Base-by-base conservation (phyloP, 805 yeast genomes). In the Sugiyamaella smithiae region DNA sequence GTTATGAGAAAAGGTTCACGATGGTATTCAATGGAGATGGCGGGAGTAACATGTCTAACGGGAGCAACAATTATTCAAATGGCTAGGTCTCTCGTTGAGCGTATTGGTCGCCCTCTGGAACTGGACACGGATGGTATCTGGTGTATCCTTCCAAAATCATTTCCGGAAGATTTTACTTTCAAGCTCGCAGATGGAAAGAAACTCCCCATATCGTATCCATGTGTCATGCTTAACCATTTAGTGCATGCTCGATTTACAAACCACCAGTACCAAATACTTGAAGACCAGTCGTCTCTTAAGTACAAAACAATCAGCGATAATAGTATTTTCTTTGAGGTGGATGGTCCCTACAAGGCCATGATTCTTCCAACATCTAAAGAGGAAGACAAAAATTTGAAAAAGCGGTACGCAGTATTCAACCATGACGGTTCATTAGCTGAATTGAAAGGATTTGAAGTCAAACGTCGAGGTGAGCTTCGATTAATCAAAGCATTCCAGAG, bases 1-100 rank as follows among this genome's bases (percentile, higher is more conserved):
- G 99, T 93, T 11, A 93, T 93, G 99, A 80, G 99, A 68, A 93
- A 93, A 61, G 99, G 99, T 33, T 93, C 99, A 0, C 77, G 99
- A 52, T 93, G 99, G 99, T 93, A 90, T 61, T 93, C 99, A 0
- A 89, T 93, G 93, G 99, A 93, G 67, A 93, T 95, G 99, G 99
- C 99, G 0, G 99, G 99, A 54, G 93, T 93, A 16, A 93, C 99
- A 0, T 95, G 99, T 75, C 74, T 90, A 43, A 93, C 99, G 0
- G 99, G 99, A 46, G 97, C 99, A 0, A 88, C 96, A 0, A 93
- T 93, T 59, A 93, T 93, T 72, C 98, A 95, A 68, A 86, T 91
- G 93, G 99, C 99, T 0, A 75, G 98, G 53, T 71, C 85, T 0
- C 70, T 93, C 51, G 97, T 93, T 11, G 98, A 91, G 64, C 73